These are phyloP conservation scores for Neltuma alba DNA, from an alignment of 306 rosid genomes.

Conservation along the genomic window DNA sequence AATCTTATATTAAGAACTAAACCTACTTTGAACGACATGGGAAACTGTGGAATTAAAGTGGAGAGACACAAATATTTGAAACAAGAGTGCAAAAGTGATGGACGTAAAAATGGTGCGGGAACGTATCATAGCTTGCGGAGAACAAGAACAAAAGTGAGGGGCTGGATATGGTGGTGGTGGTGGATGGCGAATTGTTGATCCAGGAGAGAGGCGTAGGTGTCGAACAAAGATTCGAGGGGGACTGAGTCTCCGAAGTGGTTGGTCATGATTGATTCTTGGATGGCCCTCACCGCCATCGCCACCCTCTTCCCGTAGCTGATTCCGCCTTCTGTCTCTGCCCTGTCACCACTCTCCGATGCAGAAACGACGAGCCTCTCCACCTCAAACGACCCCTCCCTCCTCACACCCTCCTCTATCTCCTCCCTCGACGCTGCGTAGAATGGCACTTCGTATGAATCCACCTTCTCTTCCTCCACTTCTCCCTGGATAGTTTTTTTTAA, in stretches of 20 bases:
- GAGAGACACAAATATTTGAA: neutral
- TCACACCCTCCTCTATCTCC: conserved; percentile 75
- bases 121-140: conserved; percentile 38
- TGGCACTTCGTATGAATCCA: conserved; percentile 86
- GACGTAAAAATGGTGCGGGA: too few relatives aligned
- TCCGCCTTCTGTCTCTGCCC: neutral
- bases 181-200: conserved; percentile 60
- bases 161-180: conserved; percentile 61
- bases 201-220: conserved; percentile 54
- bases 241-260: conserved; percentile 76
- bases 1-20: too few relatives aligned
- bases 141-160: conserved; percentile 61
- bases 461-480: conserved; percentile 62
- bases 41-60: neutral
- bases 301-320: conserved; percentile 62
- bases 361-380: conserved; percentile 44
- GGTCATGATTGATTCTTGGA: conserved; percentile 79
- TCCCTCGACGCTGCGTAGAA: conserved; percentile 88
- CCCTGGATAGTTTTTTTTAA: too few relatives aligned
- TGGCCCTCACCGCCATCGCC: conserved; percentile 81
- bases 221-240: conserved; percentile 66
- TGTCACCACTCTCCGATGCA: neutral
- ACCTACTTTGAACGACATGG: too few relatives aligned
- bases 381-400: conserved; percentile 67
- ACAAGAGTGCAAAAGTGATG: neutral